Percentiles rank a stretch among this genome's conserved stretches.
These are phyloP conservation scores for Arthrobotrys pseudoclavata DNA, from an alignment of 2,329 filamentous ascomycete genomes.

Conservation along the genomic window DNA sequence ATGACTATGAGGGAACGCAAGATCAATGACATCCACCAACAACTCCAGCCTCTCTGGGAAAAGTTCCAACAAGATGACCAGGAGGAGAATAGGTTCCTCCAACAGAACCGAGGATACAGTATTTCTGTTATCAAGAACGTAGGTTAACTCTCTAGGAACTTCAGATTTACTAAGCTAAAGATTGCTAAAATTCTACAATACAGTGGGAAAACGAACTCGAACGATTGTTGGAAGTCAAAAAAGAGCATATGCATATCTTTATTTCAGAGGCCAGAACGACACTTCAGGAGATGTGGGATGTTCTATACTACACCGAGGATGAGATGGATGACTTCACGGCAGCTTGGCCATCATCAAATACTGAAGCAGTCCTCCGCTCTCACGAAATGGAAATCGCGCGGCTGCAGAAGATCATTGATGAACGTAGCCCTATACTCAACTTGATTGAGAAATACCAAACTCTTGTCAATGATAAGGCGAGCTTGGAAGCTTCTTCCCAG, in stretches of 20 bases:
- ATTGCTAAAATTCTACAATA: constrained; percentile 65
- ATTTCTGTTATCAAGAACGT: constrained; percentile 67
- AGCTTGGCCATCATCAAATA: constrained; percentile 89
- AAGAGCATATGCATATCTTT: constrained; percentile 93
- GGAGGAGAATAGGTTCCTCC: constrained; percentile 87
- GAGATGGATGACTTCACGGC: constrained; percentile 99
- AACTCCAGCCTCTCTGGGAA: constrained; percentile 90
- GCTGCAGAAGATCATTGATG: constrained; percentile 84
- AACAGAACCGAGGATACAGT: constrained; percentile 89
- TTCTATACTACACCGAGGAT: constrained; percentile 93
- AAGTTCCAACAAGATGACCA: constrained; percentile 84
- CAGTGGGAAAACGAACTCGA: constrained; percentile 94
- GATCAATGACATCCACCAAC: constrained; percentile 79
- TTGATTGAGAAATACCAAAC: constrained; percentile 86
- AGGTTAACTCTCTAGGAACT: constrained; percentile 12
- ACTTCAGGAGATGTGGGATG: constrained; percentile 95
- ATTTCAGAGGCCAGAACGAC: constrained; percentile 93
- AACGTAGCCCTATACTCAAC: constrained; percentile 85
- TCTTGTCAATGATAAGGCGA: constrained; percentile 86
- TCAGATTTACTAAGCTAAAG: neutral
- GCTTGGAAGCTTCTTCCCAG: constrained; percentile 89
- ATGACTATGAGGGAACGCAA: constrained; percentile 85
- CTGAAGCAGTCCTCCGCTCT: constrained; percentile 91
- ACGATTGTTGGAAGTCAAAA: constrained; percentile 90
- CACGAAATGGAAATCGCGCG: constrained; percentile 91